Percentiles rank a stretch among this genome's conserved stretches.
These are phyloP conservation scores for Apiospora sp. DNA, from an alignment of 2,329 filamentous ascomycete genomes.

Conservation along the genomic window DNA sequence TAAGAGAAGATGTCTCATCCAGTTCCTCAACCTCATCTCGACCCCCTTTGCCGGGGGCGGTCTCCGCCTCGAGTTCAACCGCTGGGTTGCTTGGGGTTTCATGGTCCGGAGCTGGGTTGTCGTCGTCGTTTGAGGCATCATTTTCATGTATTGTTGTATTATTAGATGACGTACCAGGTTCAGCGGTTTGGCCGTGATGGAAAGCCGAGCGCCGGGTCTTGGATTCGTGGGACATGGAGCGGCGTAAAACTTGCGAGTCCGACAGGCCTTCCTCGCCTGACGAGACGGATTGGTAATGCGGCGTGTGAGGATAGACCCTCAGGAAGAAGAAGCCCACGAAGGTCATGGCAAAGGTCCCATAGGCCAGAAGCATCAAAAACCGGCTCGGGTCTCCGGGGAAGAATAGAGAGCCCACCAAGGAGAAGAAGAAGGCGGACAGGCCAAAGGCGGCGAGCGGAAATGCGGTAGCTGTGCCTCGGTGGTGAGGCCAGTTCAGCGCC, in stretches of 20 bases:
- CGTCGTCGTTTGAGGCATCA: conserved; percentile 37
- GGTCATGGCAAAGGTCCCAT: conserved; percentile 79
- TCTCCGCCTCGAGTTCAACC: conserved; percentile 34
- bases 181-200: conserved; percentile 53
- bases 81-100: conserved; percentile 32
- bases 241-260: conserved; percentile 50
- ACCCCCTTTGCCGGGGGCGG: conserved; percentile 24
- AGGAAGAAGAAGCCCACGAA: conserved; percentile 86
- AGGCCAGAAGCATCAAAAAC: conserved; percentile 81
- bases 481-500: conserved; percentile 89
- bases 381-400: conserved; percentile 85
- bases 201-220: conserved; percentile 48
- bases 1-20: conserved; percentile 83
- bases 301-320: conserved; percentile 68
- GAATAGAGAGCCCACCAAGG: conserved; percentile 75
- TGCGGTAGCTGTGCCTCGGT: conserved; percentile 91
- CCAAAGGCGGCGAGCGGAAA: conserved; percentile 94
- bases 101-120: conserved; percentile 33
- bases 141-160: conserved; percentile 40
- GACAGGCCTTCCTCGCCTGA: conserved; percentile 44
- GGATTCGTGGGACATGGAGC: conserved; percentile 52
- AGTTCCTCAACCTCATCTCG: conserved; percentile 47
- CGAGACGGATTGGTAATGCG: conserved; percentile 64
- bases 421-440: conserved; percentile 96
- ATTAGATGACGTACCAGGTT: conserved; percentile 70